Percentiles rank a stretch among this genome's conserved stretches.
phyloP scores from a whole-genome alignment of 2,329 filamentous ascomycete genomes.

The Monascus ruber region DNA sequence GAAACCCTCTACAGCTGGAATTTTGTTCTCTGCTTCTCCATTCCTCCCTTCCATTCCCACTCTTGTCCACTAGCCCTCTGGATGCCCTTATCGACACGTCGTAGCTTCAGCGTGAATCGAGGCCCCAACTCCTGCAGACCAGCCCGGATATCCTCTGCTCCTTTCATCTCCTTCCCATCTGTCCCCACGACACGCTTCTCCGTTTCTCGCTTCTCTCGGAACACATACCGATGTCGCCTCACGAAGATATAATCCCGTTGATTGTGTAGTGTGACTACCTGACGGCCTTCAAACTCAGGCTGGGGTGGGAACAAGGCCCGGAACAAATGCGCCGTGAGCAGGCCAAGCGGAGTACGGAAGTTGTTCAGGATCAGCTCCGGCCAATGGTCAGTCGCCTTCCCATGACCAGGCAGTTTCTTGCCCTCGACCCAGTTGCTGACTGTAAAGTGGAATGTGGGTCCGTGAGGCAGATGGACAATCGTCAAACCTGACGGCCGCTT shows the following conservation, averaged over 20 bases:
- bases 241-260: constrained; percentile 96
- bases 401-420: constrained; percentile 78
- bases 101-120: constrained; percentile 72
- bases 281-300: constrained; percentile 73
- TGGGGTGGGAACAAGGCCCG: constrained; percentile 65
- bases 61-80: constrained; percentile 65
- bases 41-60: constrained; percentile 93
- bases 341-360: constrained; percentile 84
- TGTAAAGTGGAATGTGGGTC: constrained; percentile 86
- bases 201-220: constrained; percentile 73
- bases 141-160: constrained; percentile 73
- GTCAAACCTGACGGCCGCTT: constrained; percentile 76
- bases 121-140: constrained; percentile 87
- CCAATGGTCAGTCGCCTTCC: constrained; percentile 78
- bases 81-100: constrained; percentile 83
- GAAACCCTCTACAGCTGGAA: constrained; percentile 61
- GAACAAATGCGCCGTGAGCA: constrained; percentile 79
- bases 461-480: constrained; percentile 69
- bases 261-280: constrained; percentile 87
- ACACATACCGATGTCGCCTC: constrained; percentile 79
- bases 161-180: constrained; percentile 73
- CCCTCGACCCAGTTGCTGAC: constrained; percentile 86
- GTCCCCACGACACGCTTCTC: constrained; percentile 77
- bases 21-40: constrained; percentile 87
- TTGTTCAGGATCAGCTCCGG: constrained; percentile 87